phyloP scores from a whole-genome alignment of 306 rosid species.

The Ceratonia siliqua region DNA sequence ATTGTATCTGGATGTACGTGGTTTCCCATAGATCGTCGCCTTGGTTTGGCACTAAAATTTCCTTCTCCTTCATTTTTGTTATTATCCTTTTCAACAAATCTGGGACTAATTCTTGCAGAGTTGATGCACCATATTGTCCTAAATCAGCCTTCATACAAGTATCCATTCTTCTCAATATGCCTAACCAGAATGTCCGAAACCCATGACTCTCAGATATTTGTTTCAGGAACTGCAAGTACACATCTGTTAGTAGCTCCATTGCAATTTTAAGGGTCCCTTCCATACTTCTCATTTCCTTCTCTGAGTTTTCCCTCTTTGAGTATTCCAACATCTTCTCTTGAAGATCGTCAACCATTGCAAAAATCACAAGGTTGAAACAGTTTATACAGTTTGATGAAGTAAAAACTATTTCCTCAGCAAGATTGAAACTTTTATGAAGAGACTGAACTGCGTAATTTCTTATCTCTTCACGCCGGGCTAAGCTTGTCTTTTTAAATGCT shows the following conservation, averaged over 20 bases:
- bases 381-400: slow-evolving; percentile 57
- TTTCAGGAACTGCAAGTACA: slow-evolving; percentile 65
- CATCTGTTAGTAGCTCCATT: slow-evolving; percentile 71
- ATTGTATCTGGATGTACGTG: slow-evolving; percentile 82
- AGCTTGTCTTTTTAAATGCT: slow-evolving; percentile 69
- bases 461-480: slow-evolving; percentile 82
- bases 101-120: slow-evolving; percentile 57
- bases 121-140: slow-evolving; percentile 66
- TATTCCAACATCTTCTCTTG: slow-evolving; percentile 94
- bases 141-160: slow-evolving; percentile 88
- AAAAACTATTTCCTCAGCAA: slow-evolving; percentile 72
- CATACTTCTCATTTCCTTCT: slow-evolving; percentile 90
- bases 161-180: slow-evolving; percentile 91
- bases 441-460: slow-evolving; percentile 79
- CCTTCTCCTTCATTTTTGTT: slow-evolving; percentile 66
- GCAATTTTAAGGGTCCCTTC: slow-evolving; percentile 82
- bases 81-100: slow-evolving; percentile 72
- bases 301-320: slow-evolving; percentile 79
- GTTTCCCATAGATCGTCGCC: slow-evolving; percentile 85
- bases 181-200: slow-evolving; percentile 80
- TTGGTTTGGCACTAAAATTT: slow-evolving; percentile 56
- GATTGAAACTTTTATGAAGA: slow-evolving; percentile 59
- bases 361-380: slow-evolving; percentile 73
- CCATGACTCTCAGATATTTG: slow-evolving; percentile 58
- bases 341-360: slow-evolving; percentile 89